Percentiles rank a stretch among this genome's conserved stretches.
phyloP scores from a whole-genome alignment of 1,284 basidiomycete genomes.

The Naganishia sp. region DNA sequence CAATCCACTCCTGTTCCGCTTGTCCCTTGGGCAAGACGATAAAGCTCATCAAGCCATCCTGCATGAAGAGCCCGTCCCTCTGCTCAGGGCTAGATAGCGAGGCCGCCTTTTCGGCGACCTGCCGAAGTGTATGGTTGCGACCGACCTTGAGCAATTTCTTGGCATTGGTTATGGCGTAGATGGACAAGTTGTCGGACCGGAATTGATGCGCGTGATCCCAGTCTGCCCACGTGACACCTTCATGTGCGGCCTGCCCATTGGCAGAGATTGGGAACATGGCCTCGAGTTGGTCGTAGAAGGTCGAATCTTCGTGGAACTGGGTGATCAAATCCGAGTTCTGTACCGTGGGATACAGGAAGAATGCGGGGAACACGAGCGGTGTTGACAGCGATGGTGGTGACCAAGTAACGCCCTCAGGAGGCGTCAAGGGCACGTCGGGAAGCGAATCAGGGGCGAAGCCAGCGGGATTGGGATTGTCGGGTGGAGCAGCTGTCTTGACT shows the following conservation, averaged over 20 bases:
- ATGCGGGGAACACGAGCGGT: conserved; percentile 79
- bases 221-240: conserved; percentile 59
- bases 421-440: conserved; percentile 36
- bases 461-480: conserved; percentile 60
- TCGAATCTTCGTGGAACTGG: conserved; percentile 79
- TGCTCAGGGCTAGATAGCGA: conserved; percentile 60
- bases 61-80: conserved; percentile 78
- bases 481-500: conserved; percentile 54
- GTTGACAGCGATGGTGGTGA: conserved; percentile 58
- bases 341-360: conserved; percentile 90
- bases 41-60: conserved; percentile 82
- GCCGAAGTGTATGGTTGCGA: conserved; percentile 77
- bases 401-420: conserved; percentile 57
- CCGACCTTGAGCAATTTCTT: conserved; percentile 84
- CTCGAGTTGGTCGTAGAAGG: conserved; percentile 75
- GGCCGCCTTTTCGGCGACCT: conserved; percentile 67
- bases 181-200: conserved; percentile 63
- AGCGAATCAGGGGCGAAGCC: conserved; percentile 55
- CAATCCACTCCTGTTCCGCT: conserved; percentile 82
- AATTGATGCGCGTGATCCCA: conserved; percentile 84
- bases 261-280: conserved; percentile 72
- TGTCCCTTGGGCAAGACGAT: conserved; percentile 79
- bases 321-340: conserved; percentile 84
- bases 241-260: conserved; percentile 25
- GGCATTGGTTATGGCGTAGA: conserved; percentile 79